phyloP scores from a whole-genome alignment of 75 land plant genomes.

The Cunninghamia lanceolata region DNA sequence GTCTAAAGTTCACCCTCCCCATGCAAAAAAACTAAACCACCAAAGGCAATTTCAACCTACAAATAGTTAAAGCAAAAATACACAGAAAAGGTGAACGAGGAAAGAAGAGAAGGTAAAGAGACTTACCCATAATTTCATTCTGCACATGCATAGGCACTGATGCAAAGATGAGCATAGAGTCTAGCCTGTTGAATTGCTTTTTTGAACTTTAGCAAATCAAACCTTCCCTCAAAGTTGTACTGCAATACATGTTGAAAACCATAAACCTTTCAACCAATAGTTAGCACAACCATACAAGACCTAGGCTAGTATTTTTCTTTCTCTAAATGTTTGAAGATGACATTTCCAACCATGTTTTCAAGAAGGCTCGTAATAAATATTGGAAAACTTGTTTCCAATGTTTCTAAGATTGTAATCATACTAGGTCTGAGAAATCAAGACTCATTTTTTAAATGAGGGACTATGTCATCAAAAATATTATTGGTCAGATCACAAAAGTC shows the following conservation, averaged over 20 bases:
- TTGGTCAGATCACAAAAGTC: background rate
- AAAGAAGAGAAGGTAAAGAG: background rate
- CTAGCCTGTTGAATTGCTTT: constrained; percentile 50
- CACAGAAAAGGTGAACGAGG: background rate
- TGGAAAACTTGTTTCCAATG: background rate
- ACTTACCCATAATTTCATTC: constrained; percentile 86
- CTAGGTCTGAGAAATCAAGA: background rate
- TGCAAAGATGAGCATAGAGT: constrained; percentile 61
- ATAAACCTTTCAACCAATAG: background rate
- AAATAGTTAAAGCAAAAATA: too few species aligned
- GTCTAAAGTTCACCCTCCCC: background rate
- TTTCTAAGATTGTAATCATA: background rate
- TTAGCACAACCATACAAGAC: background rate
- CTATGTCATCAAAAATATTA: background rate
- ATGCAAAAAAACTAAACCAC: background rate
- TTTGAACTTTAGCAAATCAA: constrained; percentile 55
- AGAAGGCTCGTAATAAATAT: background rate
- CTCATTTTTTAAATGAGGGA: background rate
- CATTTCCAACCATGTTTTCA: background rate
- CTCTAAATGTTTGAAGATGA: background rate
- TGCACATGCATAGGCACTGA: constrained; percentile 84
- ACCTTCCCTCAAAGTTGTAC: constrained; percentile 47
- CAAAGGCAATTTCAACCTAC: background rate
- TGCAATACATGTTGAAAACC: constrained; percentile 8
- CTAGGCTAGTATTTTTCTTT: background rate